These are phyloP conservation scores for Penicillium lagena DNA, from an alignment of 495 filamentous ascomycete species.

Conservation along the genomic window DNA sequence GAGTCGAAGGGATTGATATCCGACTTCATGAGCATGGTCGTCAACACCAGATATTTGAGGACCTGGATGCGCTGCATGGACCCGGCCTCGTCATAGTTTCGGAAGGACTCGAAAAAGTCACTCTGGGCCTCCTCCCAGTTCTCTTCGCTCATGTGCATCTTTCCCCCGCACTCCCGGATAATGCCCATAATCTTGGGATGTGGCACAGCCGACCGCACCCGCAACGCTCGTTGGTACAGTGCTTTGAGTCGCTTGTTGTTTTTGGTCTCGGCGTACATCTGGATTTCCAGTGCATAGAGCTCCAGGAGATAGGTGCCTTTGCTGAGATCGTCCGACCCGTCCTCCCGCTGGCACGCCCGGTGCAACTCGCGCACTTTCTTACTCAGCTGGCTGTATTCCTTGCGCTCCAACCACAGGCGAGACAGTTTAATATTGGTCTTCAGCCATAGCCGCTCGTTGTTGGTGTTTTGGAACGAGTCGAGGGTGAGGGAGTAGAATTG, in stretches of 20 bases:
- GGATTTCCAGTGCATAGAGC: slow-evolving; percentile 94
- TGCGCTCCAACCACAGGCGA: slow-evolving; percentile 81
- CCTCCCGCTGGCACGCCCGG: slow-evolving; percentile 78
- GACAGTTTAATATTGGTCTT: slow-evolving; percentile 98
- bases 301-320: slow-evolving; percentile 96
- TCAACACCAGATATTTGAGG: slow-evolving; percentile 91
- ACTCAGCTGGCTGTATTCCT: slow-evolving; percentile 73
- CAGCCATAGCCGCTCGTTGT: slow-evolving; percentile 95
- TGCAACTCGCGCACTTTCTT: slow-evolving; percentile 87
- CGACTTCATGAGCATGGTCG: slow-evolving; percentile 98
- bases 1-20: slow-evolving; percentile 99
- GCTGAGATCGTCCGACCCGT: slow-evolving; percentile 87
- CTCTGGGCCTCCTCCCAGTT: slow-evolving; percentile 97
- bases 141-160: slow-evolving; percentile 99
- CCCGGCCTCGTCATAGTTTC: slow-evolving; percentile 97
- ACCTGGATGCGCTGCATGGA: slow-evolving; percentile 95
- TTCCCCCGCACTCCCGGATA: slow-evolving; percentile 96
- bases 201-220: slow-evolving; percentile 88
- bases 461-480: slow-evolving; percentile 90
- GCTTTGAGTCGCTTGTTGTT: slow-evolving; percentile 97
- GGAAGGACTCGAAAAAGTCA: slow-evolving; percentile 98
- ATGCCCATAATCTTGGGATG: slow-evolving; percentile 99
- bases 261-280: slow-evolving; percentile 94
- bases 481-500: slow-evolving; percentile 92
- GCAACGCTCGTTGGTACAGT: slow-evolving; percentile 82